Percentiles rank a stretch among this genome's conserved stretches.
These are phyloP conservation scores for Aspergillus awamori DNA, from an alignment of 2,329 filamentous ascomycete species.

Conservation along the genomic window DNA sequence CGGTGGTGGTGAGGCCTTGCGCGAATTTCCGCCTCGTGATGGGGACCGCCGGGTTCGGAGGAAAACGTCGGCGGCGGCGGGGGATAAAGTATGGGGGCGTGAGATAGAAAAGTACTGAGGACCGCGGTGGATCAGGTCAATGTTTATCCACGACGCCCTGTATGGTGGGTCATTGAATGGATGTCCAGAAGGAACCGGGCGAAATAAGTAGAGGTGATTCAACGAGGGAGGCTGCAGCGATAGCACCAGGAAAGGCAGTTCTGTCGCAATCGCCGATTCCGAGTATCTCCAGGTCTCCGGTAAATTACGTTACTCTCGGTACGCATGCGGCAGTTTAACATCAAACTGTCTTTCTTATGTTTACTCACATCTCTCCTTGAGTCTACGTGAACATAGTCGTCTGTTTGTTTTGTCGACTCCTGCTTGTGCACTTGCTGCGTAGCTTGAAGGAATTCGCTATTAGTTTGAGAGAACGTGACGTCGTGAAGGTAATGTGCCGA, in stretches of 20 bases:
- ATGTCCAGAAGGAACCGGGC: no score
- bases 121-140: constrained; percentile 8
- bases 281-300: neutral
- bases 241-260: constrained; percentile 13
- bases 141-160: constrained; percentile 1
- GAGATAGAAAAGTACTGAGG: neutral
- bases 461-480: neutral
- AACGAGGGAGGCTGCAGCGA: neutral
- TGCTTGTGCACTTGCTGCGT: neutral
- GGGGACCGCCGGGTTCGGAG: constrained; percentile 41
- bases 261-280: constrained; percentile 31
- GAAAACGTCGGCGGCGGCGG: constrained; percentile 24
- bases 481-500: neutral
- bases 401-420: neutral
- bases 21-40: constrained; percentile 26
- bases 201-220: constrained; percentile 6
- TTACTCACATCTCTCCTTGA: neutral
- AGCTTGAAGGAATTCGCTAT: neutral
- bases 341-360: neutral
- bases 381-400: neutral
- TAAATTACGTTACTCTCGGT: constrained; percentile 7
- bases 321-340: neutral
- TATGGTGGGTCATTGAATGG: neutral
- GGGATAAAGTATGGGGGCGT: constrained; percentile 13
- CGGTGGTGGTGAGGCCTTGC: constrained; percentile 18